Evolutionary conservation across 2,329 filamentous ascomycete species (phyloP).

Genomic region (Fusarium cyanostomum): DNA sequence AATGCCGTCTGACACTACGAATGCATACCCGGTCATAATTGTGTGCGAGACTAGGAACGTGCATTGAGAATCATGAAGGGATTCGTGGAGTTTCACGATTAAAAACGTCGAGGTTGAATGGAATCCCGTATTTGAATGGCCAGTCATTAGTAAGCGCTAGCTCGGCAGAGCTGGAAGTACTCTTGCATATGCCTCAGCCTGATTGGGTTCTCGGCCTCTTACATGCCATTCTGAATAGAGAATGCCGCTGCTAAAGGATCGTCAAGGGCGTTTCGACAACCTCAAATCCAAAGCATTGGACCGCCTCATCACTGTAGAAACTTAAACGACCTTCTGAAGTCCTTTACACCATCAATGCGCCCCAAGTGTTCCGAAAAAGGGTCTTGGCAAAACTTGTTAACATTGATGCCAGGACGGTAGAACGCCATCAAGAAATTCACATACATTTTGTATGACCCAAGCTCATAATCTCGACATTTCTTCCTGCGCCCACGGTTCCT

Average conservation of each 20-base stretch:
- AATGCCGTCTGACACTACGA: constrained; percentile 18
- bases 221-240: neutral
- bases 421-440: constrained; percentile 42
- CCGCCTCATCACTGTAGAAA: constrained; percentile 17
- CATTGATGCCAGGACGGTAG: constrained; percentile 36
- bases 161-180: neutral
- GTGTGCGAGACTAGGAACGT: neutral
- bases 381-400: constrained; percentile 40
- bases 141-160: constrained; percentile 11
- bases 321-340: constrained; percentile 18
- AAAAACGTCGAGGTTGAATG: neutral
- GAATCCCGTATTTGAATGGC: neutral
- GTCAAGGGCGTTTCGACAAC: constrained; percentile 4
- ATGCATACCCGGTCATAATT: constrained; percentile 22
- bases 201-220: neutral
- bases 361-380: constrained; percentile 28
- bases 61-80: neutral
- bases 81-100: neutral
- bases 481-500: constrained; percentile 22
- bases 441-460: constrained; percentile 45
- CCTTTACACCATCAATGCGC: constrained; percentile 27
- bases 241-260: neutral
- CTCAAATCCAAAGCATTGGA: constrained; percentile 26
- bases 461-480: constrained; percentile 36
- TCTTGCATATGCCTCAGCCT: neutral